These are phyloP conservation scores for Petunia hybrid DNA, from an alignment of 305 asterid species.

Conservation along the genomic window DNA sequence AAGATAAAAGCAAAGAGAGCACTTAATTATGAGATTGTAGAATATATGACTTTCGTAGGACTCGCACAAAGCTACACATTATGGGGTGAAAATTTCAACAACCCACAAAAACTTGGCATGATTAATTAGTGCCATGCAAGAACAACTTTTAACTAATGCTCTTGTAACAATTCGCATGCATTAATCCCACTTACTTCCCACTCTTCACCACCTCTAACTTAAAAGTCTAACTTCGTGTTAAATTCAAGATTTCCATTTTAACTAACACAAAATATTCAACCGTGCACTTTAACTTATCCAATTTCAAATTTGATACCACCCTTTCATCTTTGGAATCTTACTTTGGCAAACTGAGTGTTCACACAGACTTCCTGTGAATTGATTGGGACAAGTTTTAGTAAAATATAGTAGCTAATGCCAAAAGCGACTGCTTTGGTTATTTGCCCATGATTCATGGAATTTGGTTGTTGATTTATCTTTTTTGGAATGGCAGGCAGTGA, in stretches of 20 bases:
- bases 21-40: background rate
- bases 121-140: constrained; percentile 27
- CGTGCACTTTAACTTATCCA: background rate
- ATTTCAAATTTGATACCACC: constrained; percentile 6
- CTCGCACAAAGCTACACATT: background rate
- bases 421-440: background rate
- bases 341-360: constrained; percentile 10
- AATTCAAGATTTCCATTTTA: background rate
- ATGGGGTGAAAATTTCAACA: constrained; percentile 8
- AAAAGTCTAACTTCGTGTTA: background rate
- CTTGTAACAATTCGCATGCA: constrained; percentile 13
- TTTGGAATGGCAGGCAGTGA: constrained; percentile 28
- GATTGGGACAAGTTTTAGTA: background rate
- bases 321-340: constrained; percentile 6
- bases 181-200: constrained; percentile 27
- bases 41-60: background rate
- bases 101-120: constrained; percentile 24
- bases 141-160: background rate
- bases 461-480: constrained; percentile 29
- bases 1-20: background rate
- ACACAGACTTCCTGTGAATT: constrained; percentile 24
- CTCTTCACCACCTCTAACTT: background rate
- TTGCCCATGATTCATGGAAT: constrained; percentile 29
- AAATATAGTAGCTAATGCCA: background rate
- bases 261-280: constrained; percentile 3